A percentile compares a stretch with the other conserved stretches of the same genome.
Conservation (phyloP, 140 eudicot species). For the Anethum foeniculum region DNA sequence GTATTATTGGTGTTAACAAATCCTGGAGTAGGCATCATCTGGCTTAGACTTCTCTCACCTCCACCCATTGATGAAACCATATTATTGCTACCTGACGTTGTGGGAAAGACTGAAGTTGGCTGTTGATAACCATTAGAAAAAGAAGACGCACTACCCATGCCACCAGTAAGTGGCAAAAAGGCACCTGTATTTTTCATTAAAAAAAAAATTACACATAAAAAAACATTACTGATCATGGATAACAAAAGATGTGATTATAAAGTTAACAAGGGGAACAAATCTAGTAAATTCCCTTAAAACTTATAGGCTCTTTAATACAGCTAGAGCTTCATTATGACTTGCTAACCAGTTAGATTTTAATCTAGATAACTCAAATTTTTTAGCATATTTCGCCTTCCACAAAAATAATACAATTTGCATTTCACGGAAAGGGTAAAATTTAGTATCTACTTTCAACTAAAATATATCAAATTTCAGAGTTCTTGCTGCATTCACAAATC, state of each 20-base stretch:
- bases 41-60: conserved; percentile 64
- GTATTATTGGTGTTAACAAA: conserved; percentile 29
- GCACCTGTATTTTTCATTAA: neutral
- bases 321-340: neutral
- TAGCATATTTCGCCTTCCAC: neutral
- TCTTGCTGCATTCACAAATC: neutral
- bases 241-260: conserved; percentile 43
- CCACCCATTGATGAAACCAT: conserved; percentile 40
- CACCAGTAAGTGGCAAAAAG: conserved; percentile 20
- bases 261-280: neutral
- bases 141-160: conserved; percentile 38
- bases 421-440: neutral
- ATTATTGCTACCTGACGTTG: conserved; percentile 41
- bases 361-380: neutral
- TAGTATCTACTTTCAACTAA: neutral
- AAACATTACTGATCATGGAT: conserved; percentile 25
- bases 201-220: conserved; percentile 13
- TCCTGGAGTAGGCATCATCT: conserved; percentile 98
- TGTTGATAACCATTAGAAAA: conserved; percentile 62
- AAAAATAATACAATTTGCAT: neutral
- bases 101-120: conserved; percentile 37
- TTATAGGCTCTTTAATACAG: neutral
- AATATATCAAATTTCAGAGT: neutral
- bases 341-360: neutral
- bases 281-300: neutral